These are phyloP conservation scores for Baorangia bicolor DNA, from an alignment of 768 basidiomycete genomes.

Conservation along the genomic window DNA sequence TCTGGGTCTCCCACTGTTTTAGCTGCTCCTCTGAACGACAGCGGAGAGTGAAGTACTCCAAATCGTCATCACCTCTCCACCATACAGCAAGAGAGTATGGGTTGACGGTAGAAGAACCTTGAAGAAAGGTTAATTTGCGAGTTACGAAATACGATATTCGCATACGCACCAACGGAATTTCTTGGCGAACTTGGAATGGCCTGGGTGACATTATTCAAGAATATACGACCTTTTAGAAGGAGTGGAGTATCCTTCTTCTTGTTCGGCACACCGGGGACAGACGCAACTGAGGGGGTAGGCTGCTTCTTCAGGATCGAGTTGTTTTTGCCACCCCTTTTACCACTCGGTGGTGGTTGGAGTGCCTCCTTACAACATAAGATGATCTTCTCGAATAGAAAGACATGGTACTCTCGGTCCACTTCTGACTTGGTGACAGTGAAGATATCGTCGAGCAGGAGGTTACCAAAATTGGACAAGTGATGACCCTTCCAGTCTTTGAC, in stretches of 20 bases:
- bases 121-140: not conserved
- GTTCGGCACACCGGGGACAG: conserved; percentile 51
- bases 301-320: conserved; percentile 91
- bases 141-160: conserved; percentile 1
- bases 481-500: conserved; percentile 99
- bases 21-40: conserved; percentile 92
- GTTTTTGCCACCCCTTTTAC: conserved; percentile 76
- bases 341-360: conserved; percentile 50
- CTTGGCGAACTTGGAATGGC: conserved; percentile 63
- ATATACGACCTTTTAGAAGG: conserved; percentile 93
- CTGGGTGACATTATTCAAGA: conserved; percentile 91
- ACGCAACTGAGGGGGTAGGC: conserved; percentile 43
- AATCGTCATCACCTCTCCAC: conserved; percentile 92
- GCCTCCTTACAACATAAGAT: conserved; percentile 98
- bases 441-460: conserved; percentile 90
- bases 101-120: conserved; percentile 50
- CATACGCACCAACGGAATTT: conserved; percentile 57
- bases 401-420: conserved; percentile 96
- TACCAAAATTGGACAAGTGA: conserved; percentile 90
- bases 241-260: conserved; percentile 80
- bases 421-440: conserved; percentile 96
- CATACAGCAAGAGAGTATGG: conserved; percentile 84
- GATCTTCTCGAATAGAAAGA: conserved; percentile 98
- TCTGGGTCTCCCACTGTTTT: conserved; percentile 86
- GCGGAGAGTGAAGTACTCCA: conserved; percentile 92